These are phyloP conservation scores for Camillea tinctor DNA, from an alignment of 2,329 filamentous ascomycete species.

Conservation along the genomic window DNA sequence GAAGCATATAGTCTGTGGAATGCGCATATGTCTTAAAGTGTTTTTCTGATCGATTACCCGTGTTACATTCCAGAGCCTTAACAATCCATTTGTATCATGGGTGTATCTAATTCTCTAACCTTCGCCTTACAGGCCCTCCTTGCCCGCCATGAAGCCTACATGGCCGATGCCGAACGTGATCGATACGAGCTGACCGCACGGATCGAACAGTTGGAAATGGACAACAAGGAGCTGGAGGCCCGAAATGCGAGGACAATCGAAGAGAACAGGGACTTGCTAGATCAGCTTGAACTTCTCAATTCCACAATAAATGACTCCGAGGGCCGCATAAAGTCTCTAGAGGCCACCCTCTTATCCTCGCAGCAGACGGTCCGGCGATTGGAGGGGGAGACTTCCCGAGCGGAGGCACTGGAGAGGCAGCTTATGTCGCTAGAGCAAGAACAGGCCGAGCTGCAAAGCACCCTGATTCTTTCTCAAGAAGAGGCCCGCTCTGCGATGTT, in stretches of 20 bases:
- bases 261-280: slow-evolving; percentile 77
- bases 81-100: slow-evolving; percentile 16
- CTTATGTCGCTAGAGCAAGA: slow-evolving; percentile 78
- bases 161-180: slow-evolving; percentile 87
- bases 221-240: slow-evolving; percentile 71
- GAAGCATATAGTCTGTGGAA: neutral
- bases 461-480: slow-evolving; percentile 64
- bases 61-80: neutral
- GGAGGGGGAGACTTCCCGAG: slow-evolving; percentile 70
- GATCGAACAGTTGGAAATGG: slow-evolving; percentile 73
- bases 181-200: slow-evolving; percentile 68
- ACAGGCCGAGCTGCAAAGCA: slow-evolving; percentile 69
- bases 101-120: slow-evolving; percentile 59
- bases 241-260: slow-evolving; percentile 76
- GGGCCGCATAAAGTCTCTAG: slow-evolving; percentile 72
- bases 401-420: slow-evolving; percentile 77
- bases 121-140: slow-evolving; percentile 81
- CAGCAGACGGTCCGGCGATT: slow-evolving; percentile 75
- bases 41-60: neutral
- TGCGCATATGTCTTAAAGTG: neutral
- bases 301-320: slow-evolving; percentile 77
- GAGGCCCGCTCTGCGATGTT: slow-evolving; percentile 77
- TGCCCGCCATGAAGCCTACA: slow-evolving; percentile 88
- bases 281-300: slow-evolving; percentile 84
- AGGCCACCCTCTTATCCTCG: slow-evolving; percentile 72